Conservation (phyloP, 2,329 filamentous ascomycete genomes). For the Neopestalotiopsis rosae region DNA sequence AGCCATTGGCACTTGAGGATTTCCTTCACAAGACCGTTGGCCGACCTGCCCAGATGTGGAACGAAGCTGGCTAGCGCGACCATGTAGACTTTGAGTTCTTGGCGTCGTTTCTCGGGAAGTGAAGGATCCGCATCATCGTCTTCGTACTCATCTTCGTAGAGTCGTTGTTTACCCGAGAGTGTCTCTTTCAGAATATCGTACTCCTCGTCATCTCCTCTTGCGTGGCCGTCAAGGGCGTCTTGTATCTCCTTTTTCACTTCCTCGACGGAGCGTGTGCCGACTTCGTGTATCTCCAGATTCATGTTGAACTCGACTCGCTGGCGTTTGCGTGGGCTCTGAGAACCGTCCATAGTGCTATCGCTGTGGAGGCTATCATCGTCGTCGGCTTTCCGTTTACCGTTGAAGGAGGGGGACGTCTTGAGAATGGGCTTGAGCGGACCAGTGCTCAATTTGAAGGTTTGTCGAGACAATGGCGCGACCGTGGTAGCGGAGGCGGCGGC, state of each 20-base stretch:
- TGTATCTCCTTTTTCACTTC: conserved; percentile 61
- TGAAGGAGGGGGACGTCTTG: conserved; percentile 50
- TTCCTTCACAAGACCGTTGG: conserved; percentile 61
- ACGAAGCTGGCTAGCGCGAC: conserved; percentile 67
- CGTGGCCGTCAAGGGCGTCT: conserved; percentile 61
- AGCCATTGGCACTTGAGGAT: conserved; percentile 69
- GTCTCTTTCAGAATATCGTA: conserved; percentile 67
- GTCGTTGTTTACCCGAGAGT: conserved; percentile 56
- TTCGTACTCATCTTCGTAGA: conserved; percentile 47
- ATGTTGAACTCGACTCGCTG: conserved; percentile 65
- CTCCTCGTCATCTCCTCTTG: conserved; percentile 61
- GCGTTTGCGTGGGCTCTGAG: conserved; percentile 55
- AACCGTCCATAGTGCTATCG: conserved; percentile 36
- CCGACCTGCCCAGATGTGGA: conserved; percentile 64
- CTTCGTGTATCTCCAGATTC: conserved; percentile 61
- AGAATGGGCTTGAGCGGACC: conserved; percentile 60
- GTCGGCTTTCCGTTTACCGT: conserved; percentile 46
- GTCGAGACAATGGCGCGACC: conserved; percentile 30
- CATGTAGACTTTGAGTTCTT: conserved; percentile 65
- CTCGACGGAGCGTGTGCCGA: conserved; percentile 57
- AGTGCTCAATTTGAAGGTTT: conserved; percentile 35
- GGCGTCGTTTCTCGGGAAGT: conserved; percentile 38
- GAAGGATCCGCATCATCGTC: conserved; percentile 50
- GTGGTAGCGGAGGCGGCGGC: conserved; percentile 28
- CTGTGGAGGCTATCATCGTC: conserved; percentile 50